Percentiles rank a stretch among this genome's conserved stretches.
phyloP scores from a whole-genome alignment of 768 basidiomycete genomes.

The Suillus bovinus region DNA sequence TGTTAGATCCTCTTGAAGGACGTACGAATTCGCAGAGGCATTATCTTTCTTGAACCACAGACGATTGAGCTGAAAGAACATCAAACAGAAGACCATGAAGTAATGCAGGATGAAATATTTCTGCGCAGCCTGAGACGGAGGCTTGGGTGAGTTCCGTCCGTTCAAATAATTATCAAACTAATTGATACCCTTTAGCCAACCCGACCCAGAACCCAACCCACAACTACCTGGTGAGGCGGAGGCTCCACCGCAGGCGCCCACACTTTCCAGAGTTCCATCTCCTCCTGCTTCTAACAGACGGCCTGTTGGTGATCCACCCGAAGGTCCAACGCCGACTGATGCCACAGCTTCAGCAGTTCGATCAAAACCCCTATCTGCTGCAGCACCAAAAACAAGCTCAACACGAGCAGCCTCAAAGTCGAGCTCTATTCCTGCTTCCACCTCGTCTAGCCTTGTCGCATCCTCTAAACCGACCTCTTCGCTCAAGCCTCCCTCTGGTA shows the following conservation, averaged over 20 bases:
- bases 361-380: neutral
- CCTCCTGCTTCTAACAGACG: neutral
- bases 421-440: slow-evolving; percentile 13
- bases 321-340: neutral
- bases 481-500: slow-evolving; percentile 4
- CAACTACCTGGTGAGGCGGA: neutral
- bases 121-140: slow-evolving; percentile 57
- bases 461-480: slow-evolving; percentile 12
- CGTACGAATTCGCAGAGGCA: slow-evolving; percentile 65
- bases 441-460: slow-evolving; percentile 19
- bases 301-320: neutral
- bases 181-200: slow-evolving; percentile 19
- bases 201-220: slow-evolving; percentile 24
- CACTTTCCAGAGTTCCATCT: neutral
- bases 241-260: neutral
- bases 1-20: slow-evolving; percentile 68
- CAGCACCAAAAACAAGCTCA: neutral
- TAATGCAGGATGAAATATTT: slow-evolving; percentile 57
- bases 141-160: slow-evolving; percentile 56
- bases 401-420: slow-evolving; percentile 4
- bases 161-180: neutral
- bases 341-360: neutral
- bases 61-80: slow-evolving; percentile 63
- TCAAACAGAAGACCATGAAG: slow-evolving; percentile 65
- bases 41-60: slow-evolving; percentile 75